Percentiles rank a stretch among this genome's conserved stretches.
These are phyloP conservation scores for Apophysomyces trapeziformis DNA, from an alignment of 371 early-diverging fungal genomes.

Conservation along the genomic window DNA sequence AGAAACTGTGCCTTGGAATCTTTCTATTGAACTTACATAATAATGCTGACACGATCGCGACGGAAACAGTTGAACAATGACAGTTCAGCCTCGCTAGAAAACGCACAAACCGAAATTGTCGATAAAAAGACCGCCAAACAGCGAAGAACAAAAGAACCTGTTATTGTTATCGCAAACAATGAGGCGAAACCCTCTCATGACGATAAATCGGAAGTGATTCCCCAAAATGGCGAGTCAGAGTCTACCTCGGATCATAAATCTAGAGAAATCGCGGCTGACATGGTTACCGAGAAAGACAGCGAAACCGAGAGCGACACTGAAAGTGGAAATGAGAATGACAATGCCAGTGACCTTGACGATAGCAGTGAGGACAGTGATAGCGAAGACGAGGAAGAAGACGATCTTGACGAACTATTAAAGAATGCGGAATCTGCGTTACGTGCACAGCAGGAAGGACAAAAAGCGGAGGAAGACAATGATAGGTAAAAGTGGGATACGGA, in stretches of 20 bases:
- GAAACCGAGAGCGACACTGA: slow-evolving; percentile 15
- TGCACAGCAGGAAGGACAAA: slow-evolving; percentile 29
- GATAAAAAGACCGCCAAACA: neutral
- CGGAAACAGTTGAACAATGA: neutral
- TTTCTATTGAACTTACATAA: neutral
- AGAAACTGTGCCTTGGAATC: too few relatives aligned
- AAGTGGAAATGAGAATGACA: slow-evolving; percentile 20
- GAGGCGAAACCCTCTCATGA: neutral
- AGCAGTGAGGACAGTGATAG: slow-evolving; percentile 4
- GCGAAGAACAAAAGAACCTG: neutral
- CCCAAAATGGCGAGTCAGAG: neutral
- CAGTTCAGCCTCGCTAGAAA: neutral
- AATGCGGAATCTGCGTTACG: slow-evolving; percentile 53
- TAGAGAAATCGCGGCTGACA: neutral
- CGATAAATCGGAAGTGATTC: neutral
- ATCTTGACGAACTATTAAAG: slow-evolving; percentile 50
- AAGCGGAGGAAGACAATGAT: slow-evolving; percentile 18
- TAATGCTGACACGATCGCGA: neutral
- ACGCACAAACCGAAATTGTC: neutral
- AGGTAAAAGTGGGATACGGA: slow-evolving; percentile 19
- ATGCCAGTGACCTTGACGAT: neutral
- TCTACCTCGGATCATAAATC: neutral
- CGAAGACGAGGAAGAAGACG: slow-evolving; percentile 42
- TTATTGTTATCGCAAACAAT: neutral
- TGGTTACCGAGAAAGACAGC: neutral